Evolutionary conservation across 1,139 yeast species (phyloP), one percentile per base, ranked within the genome.

Genomic region (Nematodospora anomalae): DNA sequence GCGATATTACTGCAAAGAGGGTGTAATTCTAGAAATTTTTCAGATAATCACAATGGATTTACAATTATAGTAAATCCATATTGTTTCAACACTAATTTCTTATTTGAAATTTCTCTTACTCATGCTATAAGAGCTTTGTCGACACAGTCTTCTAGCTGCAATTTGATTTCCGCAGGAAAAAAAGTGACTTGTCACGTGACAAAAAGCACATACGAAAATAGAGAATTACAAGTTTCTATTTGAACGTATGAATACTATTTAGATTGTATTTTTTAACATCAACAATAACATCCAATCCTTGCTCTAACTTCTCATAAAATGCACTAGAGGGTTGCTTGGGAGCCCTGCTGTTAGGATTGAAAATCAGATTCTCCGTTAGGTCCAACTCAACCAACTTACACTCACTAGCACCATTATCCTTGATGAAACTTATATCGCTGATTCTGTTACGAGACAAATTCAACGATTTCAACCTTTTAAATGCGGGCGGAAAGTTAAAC

Each of bases 281-380:
- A 3, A 56, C 58, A 24, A 37, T 36, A 7, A 53, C 46, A 0
- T 59, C 58, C n/a, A 63, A 42, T 6, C 54, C 50, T 2, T 15
- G 12, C 31, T 60, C 64, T 20, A 64, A 38, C 1, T 42, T 38
- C n/a, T 46, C 47, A 42, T 62, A 64, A 32, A 62, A 60, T 11
- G 44, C 41, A 6, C 40, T 45, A 5, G 50, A 34, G 4, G 31
- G 16, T 41, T 22, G 46, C 32, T 29, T 45, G 37, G 16, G 46
- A 10, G 20, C 23, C 6, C 12, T 32, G 5, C 36, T 31, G 15
- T 27, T 37, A 8, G 44, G 46, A 29, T 50, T 49, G 28, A 49
- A 38, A 4, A 55, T 38, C 21, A 37, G 26, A 33, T 62, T 61
- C 4, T 48, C 50, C 2, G 55, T 44, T 26, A 62, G 39, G 34